Base-by-base conservation (phyloP, 805 yeast genomes). In the Ogataea pignaliae region DNA sequence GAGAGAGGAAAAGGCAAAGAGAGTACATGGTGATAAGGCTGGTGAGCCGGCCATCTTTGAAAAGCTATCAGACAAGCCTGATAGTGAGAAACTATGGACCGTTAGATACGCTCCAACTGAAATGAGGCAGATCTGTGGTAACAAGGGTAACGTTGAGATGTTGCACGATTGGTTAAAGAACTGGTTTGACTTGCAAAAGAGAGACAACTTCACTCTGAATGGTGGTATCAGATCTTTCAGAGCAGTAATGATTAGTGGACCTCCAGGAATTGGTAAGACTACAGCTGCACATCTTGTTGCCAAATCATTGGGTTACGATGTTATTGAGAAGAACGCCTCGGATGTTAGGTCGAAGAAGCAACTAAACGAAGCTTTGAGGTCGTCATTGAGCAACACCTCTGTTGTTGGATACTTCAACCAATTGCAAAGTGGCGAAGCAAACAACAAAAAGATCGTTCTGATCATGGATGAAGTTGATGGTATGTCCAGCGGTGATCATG, bases 401-500 rank as follows among this genome's bases (percentile, higher is more conserved):
- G 83, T 93, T 13, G 78, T 79, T 42, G 96, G 97, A 0, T 88
- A 70, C 59, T 83, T 88, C 66, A 69, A 75, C 43, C 55, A 64
- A 16, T 58, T 41, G 3, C 38, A 52, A 46, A 14, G 54, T 18
- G 41, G 48, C 35, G 48, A 49, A 42, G 43, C 51, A 29, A 55
- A 55, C 18, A 55, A 75, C 39, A 73, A 76, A 41, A 81, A 77
- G 47, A 81, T 91, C 54, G 88, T 89, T 43, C 72, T 93, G 38
- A 85, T 93, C 50, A 89, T 93, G 98, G 99, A 93, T 67, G 99
- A 93, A 69, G 98, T 93, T 29, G 99, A 93, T 64, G 99, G 99
- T 54, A 93, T 93, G 98, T 88, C 96, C 34, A 89, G 95, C 59
- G 99, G 99, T 51, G 99, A 93, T 65, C 83, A 93, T 55, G 99